Conservation (phyloP, 2,329 filamentous ascomycete genomes). For the Hyphodiscus sp. region DNA sequence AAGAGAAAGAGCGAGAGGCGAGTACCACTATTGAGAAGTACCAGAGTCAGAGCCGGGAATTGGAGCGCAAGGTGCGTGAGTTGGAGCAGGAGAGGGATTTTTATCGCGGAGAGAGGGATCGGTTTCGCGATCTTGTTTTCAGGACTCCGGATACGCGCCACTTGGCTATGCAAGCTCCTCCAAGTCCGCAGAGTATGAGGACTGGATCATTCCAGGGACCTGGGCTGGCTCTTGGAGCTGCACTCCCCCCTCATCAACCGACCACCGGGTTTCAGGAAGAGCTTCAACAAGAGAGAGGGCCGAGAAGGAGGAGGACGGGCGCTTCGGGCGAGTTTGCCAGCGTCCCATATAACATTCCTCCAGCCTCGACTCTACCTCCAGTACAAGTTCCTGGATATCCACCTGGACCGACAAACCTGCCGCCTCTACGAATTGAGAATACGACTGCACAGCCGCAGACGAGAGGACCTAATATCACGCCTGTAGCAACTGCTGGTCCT, state of each 20-base stretch:
- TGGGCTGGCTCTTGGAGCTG: constrained; percentile 1
- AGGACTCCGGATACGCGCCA: constrained; percentile 52
- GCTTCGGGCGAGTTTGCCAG: constrained; percentile 25
- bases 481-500: constrained; percentile 15
- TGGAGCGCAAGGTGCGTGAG: constrained; percentile 47
- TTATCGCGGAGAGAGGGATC: constrained; percentile 67
- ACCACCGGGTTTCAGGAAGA: constrained; percentile 15
- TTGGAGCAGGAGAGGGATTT: constrained; percentile 61
- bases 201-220: constrained; percentile 19
- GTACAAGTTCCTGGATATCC: constrained; percentile 19
- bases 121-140: constrained; percentile 59
- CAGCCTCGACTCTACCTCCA: constrained; percentile 25
- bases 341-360: constrained; percentile 23
- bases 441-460: constrained; percentile 11
- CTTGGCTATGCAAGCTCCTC: constrained; percentile 43
- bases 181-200: constrained; percentile 38
- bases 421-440: constrained; percentile 27
- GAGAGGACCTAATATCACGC: constrained; percentile 8
- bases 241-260: constrained; percentile 14
- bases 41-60: constrained; percentile 64
- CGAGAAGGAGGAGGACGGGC: constrained; percentile 28
- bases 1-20: constrained; percentile 73
- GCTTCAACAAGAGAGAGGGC: constrained; percentile 18
- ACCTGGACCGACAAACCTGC: constrained; percentile 20
- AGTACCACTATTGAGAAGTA: constrained; percentile 62